Evolutionary conservation across 2,329 filamentous ascomycete genomes (phyloP), one percentile per base, ranked within the genome.

Genomic region (Ophiostoma triangulosporum): DNA sequence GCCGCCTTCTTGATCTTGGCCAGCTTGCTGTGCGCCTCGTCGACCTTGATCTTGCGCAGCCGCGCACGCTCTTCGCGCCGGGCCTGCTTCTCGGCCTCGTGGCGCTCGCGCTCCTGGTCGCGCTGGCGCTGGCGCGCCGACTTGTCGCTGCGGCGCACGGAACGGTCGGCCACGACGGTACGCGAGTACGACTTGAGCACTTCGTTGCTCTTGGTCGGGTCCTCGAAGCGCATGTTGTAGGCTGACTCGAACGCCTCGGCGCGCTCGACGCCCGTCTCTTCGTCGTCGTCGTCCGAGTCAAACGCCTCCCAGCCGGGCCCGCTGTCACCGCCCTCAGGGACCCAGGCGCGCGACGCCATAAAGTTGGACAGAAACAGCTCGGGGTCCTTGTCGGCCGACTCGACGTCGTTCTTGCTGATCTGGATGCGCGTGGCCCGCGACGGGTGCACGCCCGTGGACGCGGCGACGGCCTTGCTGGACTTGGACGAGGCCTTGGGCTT

Each of bases 361-460:
- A 95, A 98, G 67, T 96, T 95, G 53, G 88, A 91, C n/a, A 98
- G 72, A 66, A 88, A 98, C 1, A 79, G 84, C 64, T 97, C 91
- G 0, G 66, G 93, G 64, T 98, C 83, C 66, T 88, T 86, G 62
- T 95, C 86, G 35, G 93, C 89, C 55, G 79, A 77, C 48, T 80
- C 74, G 43, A 95, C 72, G 61, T 93, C 84, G 12, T 78, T 62
- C 53, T 87, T 73, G 24, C 67, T 74, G 50, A 75, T 66, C 58
- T 75, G 50, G 9, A 73, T 67, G 43, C 73, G 64, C 12, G 65
- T 65, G 24, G 68, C 70, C 57, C 80, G 71, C 5, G 78, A 78
- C 4, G 78, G 78, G 62, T 83, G 79, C 6, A 82, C 64, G 36
- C 76, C 74, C 8, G 46, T 33, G 17, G 46, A 20, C 15, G 67